Conservation (phyloP, 495 filamentous ascomycete genomes). For the Lophium mytilinum region DNA sequence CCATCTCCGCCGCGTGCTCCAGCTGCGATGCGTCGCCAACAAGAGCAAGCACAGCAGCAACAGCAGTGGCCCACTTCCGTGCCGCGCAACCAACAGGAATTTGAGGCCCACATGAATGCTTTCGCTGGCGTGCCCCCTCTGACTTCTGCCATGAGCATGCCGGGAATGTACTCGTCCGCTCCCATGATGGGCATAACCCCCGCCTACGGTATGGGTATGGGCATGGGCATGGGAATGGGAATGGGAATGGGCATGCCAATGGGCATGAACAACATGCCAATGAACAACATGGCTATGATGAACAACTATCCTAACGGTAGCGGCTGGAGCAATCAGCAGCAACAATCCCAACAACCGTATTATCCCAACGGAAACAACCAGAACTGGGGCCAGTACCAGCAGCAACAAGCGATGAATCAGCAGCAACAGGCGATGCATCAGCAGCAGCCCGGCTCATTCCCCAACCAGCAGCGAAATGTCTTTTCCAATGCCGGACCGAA, state of each 20-base stretch:
- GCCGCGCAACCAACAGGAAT: slow-evolving; percentile 18
- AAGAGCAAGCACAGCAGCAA: slow-evolving; percentile 20
- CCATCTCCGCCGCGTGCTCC: slow-evolving; percentile 41
- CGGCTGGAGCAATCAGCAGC: neutral
- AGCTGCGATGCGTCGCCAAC: slow-evolving; percentile 37
- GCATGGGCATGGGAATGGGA: slow-evolving; percentile 35
- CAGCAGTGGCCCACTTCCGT: neutral
- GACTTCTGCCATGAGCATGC: neutral
- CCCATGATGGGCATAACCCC: slow-evolving; percentile 13
- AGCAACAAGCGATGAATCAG: neutral
- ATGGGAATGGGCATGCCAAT: slow-evolving; percentile 37
- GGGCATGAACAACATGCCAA: slow-evolving; percentile 29
- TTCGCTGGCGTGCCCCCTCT: slow-evolving; percentile 22
- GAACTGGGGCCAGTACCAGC: slow-evolving; percentile 4
- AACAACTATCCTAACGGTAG: slow-evolving; percentile 33
- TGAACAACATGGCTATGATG: slow-evolving; percentile 16
- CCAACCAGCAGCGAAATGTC: slow-evolving; percentile 64
- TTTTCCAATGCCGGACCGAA: slow-evolving; percentile 54
- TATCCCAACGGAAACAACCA: neutral
- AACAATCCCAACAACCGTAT: slow-evolving; percentile 1
- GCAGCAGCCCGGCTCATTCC: slow-evolving; percentile 38
- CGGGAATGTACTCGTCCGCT: neutral
- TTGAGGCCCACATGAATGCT: slow-evolving; percentile 28
- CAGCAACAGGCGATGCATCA: neutral
- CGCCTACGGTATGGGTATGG: slow-evolving; percentile 15